Percentiles rank a stretch among this genome's conserved stretches.
phyloP scores from a whole-genome alignment of 352 stramenopile species.

The Globisporangium splendens region DNA sequence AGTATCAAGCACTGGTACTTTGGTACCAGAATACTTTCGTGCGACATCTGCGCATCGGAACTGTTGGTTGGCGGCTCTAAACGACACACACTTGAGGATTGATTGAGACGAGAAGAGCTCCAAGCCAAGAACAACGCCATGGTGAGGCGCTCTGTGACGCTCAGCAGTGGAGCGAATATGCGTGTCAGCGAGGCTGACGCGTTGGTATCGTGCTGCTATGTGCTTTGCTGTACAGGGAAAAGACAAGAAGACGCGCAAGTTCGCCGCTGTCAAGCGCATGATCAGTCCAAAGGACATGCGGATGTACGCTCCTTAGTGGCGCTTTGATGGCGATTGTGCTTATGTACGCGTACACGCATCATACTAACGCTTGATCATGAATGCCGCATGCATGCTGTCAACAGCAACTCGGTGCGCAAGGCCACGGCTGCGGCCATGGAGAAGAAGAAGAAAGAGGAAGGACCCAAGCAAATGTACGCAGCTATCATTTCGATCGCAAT shows the following conservation, averaged over 20 bases:
- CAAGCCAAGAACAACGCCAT: constrained; percentile 9
- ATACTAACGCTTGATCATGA: not conserved
- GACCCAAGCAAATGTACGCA: constrained; percentile 91
- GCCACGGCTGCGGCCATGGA: constrained; percentile 72
- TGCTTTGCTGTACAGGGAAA: constrained; percentile 80
- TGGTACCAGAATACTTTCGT: constrained; percentile 10
- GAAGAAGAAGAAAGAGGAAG: constrained; percentile 88
- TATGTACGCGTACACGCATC: not conserved
- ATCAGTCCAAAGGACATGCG: constrained; percentile 97
- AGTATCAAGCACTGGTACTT: constrained; percentile 5
- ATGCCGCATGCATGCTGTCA: not conserved
- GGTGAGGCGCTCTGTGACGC: constrained; percentile 6
- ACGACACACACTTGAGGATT: constrained; percentile 8
- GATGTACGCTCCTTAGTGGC: constrained; percentile 68
- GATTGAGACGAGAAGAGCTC: constrained; percentile 3
- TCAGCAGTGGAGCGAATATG: too few species aligned
- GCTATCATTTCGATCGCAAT: not conserved
- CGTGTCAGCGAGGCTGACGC: too few species aligned
- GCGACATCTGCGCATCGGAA: constrained; percentile 11
- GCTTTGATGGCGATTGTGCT: not conserved
- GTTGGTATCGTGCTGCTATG: too few species aligned
- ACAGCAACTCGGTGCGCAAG: constrained; percentile 78
- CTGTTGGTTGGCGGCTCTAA: constrained; percentile 19
- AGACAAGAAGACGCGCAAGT: constrained; percentile 98
- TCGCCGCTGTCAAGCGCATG: constrained; percentile 97